Evolutionary conservation across 2,329 filamentous ascomycete species (phyloP).

Genomic region (Ustulina deusta): DNA sequence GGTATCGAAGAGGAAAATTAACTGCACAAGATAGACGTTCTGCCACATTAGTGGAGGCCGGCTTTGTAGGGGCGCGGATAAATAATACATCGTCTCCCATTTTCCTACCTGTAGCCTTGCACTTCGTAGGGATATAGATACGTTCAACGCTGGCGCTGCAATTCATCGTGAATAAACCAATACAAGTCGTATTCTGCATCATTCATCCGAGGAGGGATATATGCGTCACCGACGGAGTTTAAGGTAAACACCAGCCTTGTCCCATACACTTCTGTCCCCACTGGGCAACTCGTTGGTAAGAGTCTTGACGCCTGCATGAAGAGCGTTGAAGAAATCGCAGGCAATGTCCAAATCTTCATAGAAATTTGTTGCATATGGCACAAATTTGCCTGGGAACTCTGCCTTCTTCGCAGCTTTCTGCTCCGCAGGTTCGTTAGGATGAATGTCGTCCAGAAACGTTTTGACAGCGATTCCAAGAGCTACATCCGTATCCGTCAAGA

Average conservation of each 20-base stretch:
- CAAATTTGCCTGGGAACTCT: slow-evolving; percentile 65
- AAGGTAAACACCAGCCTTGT: slow-evolving; percentile 67
- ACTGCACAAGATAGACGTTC: slow-evolving; percentile 4
- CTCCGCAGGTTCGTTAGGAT: slow-evolving; percentile 66
- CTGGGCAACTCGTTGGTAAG: slow-evolving; percentile 61
- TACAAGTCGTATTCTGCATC: slow-evolving; percentile 8
- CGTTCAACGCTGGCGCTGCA: slow-evolving; percentile 13
- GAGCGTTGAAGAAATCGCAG: slow-evolving; percentile 68
- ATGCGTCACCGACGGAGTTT: slow-evolving; percentile 49
- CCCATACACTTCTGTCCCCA: slow-evolving; percentile 65
- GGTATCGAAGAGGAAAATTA: slow-evolving; percentile 9
- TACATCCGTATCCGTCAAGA: slow-evolving; percentile 77
- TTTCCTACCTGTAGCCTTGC: slow-evolving; percentile 8
- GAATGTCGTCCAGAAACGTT: slow-evolving; percentile 80
- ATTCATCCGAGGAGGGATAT: slow-evolving; percentile 15
- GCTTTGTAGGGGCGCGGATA: slow-evolving; percentile 1
- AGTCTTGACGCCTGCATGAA: slow-evolving; percentile 68
- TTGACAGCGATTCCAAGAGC: slow-evolving; percentile 83
- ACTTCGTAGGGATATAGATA: slow-evolving; percentile 18
- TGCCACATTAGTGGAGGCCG: slow-evolving; percentile 2
- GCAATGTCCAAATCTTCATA: slow-evolving; percentile 70
- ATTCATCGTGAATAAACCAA: slow-evolving; percentile 19
- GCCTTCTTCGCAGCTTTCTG: slow-evolving; percentile 59
- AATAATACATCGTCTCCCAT: slow-evolving; percentile 13
- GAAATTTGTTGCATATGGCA: slow-evolving; percentile 70